Conservation (phyloP, 169 alveolate genomes). For the Cryptosporidium ryanae region DNA sequence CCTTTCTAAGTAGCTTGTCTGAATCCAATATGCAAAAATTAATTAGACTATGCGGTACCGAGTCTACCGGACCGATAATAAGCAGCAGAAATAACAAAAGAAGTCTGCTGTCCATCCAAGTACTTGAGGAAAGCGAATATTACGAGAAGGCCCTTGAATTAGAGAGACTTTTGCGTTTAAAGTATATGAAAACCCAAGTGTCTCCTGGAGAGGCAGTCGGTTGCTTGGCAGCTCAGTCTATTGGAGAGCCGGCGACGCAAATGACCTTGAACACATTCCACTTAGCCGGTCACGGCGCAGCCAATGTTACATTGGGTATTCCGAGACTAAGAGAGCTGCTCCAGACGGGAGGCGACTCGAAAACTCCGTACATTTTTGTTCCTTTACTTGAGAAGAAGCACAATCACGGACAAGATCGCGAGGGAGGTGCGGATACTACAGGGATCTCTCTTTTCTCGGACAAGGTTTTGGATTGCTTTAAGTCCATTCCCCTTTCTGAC, state of each 20-base stretch:
- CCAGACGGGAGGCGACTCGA: conserved; percentile 81
- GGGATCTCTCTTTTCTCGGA: conserved; percentile 9
- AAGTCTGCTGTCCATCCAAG: conserved; percentile 7
- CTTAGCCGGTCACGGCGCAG: conserved; percentile 99
- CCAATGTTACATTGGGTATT: conserved; percentile 99
- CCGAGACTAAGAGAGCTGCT: conserved; percentile 98
- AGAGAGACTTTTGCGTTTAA: conserved; percentile 79
- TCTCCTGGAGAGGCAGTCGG: conserved; percentile 99
- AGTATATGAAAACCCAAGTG: conserved; percentile 85
- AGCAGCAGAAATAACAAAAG: neutral
- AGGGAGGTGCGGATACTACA: neutral
- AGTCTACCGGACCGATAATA: neutral
- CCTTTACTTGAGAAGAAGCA: conserved; percentile 16
- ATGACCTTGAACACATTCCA: conserved; percentile 99
- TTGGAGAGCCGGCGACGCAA: conserved; percentile 99
- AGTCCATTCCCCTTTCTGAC: conserved; percentile 59
- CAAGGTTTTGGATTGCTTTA: conserved; percentile 57
- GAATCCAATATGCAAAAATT: conserved; percentile 46
- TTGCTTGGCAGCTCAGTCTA: conserved; percentile 96
- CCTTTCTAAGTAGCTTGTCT: conserved; percentile 21
- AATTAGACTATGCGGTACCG: conserved; percentile 3
- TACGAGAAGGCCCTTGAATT: conserved; percentile 72
- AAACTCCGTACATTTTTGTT: conserved; percentile 66
- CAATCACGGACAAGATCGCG: neutral
- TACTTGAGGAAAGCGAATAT: conserved; percentile 71